A percentile compares a stretch with the other conserved stretches of the same genome.
phyloP scores from a whole-genome alignment of 306 rosid genomes.

The Begonia loranthoides region DNA sequence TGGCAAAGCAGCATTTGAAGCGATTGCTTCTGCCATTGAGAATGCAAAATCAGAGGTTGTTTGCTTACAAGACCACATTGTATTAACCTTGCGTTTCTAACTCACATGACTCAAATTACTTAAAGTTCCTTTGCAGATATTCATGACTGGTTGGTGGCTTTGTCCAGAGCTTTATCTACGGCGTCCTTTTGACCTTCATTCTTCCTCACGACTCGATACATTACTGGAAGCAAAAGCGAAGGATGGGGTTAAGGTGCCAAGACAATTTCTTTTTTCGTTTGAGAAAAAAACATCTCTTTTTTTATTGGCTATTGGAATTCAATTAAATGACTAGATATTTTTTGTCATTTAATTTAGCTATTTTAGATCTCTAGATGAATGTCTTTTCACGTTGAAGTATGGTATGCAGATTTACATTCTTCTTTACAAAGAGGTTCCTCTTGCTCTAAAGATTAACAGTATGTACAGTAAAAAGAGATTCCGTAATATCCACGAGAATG shows the following conservation, averaged over 20 bases:
- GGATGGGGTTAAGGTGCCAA: conserved; percentile 35
- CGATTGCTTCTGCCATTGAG: conserved; percentile 34
- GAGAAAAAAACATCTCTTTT: neutral
- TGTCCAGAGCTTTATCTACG: conserved; percentile 38
- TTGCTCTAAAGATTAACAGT: conserved; percentile 39
- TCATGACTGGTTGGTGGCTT: conserved; percentile 49
- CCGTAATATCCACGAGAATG: conserved; percentile 30
- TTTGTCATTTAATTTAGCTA: neutral
- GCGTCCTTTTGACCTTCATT: conserved; percentile 26
- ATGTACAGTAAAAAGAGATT: conserved; percentile 26
- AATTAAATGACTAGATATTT: neutral
- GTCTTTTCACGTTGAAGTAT: conserved; percentile 8
- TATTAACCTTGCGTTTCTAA: neutral
- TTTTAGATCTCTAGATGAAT: neutral
- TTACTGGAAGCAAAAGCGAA: conserved; percentile 31
- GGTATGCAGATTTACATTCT: conserved; percentile 31
- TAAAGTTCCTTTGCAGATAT: conserved; percentile 20
- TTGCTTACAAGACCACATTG: neutral
- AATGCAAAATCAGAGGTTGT: conserved; percentile 34
- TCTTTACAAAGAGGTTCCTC: conserved; percentile 36
- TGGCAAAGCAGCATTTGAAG: conserved; percentile 34
- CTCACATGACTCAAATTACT: conserved; percentile 1
- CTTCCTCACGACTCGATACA: conserved; percentile 30
- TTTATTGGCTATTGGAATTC: neutral
- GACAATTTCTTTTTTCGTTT: neutral